Conservation (phyloP, 73 alveolate genomes). For the Paramecium octaurelia region DNA sequence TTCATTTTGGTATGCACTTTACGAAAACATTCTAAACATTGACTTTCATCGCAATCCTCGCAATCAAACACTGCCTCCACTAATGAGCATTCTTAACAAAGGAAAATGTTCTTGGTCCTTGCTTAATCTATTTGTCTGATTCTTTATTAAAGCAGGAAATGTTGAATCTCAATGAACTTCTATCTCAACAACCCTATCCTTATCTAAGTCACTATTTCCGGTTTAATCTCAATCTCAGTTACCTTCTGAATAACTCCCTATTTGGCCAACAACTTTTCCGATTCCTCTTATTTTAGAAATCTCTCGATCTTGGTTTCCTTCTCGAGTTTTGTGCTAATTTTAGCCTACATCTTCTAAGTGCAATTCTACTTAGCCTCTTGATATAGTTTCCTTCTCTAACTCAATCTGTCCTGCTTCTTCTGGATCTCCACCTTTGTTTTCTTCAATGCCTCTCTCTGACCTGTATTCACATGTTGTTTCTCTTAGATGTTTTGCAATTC, state of each 20-base stretch:
- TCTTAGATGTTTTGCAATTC: neutral
- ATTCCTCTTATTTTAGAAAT: neutral
- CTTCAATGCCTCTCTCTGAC: neutral
- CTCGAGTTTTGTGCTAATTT: neutral
- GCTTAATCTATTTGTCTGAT: slow-evolving; percentile 42
- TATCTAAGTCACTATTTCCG: neutral
- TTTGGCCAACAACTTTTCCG: neutral
- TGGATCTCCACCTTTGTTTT: neutral
- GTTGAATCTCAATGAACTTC: slow-evolving; percentile 39
- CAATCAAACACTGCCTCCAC: slow-evolving; percentile 54
- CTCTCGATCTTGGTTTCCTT: neutral
- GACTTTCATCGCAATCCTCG: slow-evolving; percentile 36
- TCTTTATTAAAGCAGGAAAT: neutral
- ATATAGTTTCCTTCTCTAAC: neutral
- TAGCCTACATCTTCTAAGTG: neutral
- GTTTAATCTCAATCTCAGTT: neutral
- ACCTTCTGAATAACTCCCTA: neutral
- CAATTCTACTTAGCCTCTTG: neutral
- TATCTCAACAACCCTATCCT: slow-evolving; percentile 10
- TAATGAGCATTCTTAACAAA: slow-evolving; percentile 40
- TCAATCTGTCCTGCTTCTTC: neutral
- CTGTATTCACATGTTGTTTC: slow-evolving; percentile 38
- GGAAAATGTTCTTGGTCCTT: neutral
- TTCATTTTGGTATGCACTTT: slow-evolving; percentile 12
- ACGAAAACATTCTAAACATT: slow-evolving; percentile 32